Conservation (phyloP, 2,329 filamentous ascomycete genomes). For the Pezizomycotina sp. region DNA sequence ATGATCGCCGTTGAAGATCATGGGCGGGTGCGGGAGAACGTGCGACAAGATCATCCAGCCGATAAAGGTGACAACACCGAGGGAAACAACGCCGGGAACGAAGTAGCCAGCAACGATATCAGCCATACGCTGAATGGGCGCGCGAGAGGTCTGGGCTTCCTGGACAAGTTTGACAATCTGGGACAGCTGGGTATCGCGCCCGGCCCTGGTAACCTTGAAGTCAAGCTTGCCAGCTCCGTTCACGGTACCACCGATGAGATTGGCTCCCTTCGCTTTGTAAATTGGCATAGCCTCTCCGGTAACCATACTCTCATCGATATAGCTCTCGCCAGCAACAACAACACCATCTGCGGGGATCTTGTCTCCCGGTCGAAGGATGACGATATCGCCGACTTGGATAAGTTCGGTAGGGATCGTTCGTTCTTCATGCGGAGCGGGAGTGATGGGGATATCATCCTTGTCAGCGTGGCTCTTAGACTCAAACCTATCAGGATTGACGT, state of each 20-base stretch:
- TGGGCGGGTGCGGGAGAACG: constrained; percentile 62
- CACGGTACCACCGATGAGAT: constrained; percentile 82
- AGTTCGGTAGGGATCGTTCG: constrained; percentile 83
- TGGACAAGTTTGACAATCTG: constrained; percentile 98
- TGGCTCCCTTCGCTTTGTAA: constrained; percentile 63
- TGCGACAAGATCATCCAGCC: constrained; percentile 94
- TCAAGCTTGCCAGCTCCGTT: constrained; percentile 85
- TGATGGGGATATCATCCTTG: constrained; percentile 32
- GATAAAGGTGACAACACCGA: constrained; percentile 72
- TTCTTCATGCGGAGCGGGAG: constrained; percentile 63
- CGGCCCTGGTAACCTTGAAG: constrained; percentile 79
- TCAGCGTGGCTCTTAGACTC: constrained; percentile 29
- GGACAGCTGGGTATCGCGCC: constrained; percentile 87
- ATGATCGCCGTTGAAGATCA: constrained; percentile 63
- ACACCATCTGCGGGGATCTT: constrained; percentile 89
- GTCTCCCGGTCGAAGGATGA: constrained; percentile 82
- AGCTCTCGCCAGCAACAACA: constrained; percentile 76
- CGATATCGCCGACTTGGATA: constrained; percentile 82
- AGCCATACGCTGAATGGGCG: constrained; percentile 84
- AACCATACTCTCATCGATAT: constrained; percentile 95
- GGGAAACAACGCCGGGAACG: constrained; percentile 69
- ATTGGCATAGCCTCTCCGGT: constrained; percentile 95
- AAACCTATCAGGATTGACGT: constrained; percentile 55
- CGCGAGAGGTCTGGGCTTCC: constrained; percentile 83
- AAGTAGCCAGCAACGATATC: constrained; percentile 88